A percentile compares a stretch with the other conserved stretches of the same genome.
Evolutionary conservation across 2,329 filamentous ascomycete genomes (phyloP).

Genomic region (Ceratocystis alfenasii): DNA sequence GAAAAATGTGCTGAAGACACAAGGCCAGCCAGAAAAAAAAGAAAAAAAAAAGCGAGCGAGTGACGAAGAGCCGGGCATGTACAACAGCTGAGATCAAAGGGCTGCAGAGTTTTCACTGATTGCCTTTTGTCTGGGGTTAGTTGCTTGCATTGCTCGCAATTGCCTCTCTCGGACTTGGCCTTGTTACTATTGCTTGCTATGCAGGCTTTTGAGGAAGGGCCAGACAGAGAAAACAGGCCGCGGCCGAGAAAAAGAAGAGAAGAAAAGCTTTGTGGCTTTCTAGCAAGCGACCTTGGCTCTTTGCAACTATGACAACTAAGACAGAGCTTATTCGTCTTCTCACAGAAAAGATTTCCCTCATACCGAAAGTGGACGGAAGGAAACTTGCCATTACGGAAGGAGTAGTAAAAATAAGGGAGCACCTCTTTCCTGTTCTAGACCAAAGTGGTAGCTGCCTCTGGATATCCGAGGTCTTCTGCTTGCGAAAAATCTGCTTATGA

Average conservation of each 20-base stretch:
- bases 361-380: constrained; percentile 3
- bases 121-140: not conserved
- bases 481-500: not conserved
- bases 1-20: not conserved
- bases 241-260: not conserved
- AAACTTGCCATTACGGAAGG: not conserved
- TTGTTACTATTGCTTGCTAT: not conserved
- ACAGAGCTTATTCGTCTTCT: no score
- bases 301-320: no score
- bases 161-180: not conserved
- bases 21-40: not conserved
- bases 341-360: constrained; percentile 5
- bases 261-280: no score
- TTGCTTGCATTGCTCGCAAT: not conserved
- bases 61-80: not conserved
- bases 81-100: not conserved
- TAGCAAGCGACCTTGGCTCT: no score
- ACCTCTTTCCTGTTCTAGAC: not conserved
- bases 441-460: not conserved
- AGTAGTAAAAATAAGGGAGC: not conserved
- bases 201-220: not conserved
- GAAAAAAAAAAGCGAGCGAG: not conserved
- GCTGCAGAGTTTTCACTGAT: not conserved
- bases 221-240: constrained; percentile 3
- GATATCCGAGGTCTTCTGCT: not conserved